Base-by-base conservation (phyloP, 768 basidiomycete genomes). In the Asterophora parasitica region DNA sequence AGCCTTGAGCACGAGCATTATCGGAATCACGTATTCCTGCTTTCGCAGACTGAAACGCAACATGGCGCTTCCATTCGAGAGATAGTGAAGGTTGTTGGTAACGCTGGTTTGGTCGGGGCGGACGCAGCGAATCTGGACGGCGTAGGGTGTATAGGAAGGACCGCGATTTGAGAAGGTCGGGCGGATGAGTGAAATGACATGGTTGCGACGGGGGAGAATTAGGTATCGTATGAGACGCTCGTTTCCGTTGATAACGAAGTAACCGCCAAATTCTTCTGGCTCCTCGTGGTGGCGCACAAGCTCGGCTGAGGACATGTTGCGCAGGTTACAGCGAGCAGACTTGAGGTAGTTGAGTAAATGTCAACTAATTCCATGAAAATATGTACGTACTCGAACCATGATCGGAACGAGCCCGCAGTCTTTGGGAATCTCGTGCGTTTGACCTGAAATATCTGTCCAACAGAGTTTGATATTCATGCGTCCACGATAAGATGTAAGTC, bases 221-320 rank as follows among this genome's bases (percentile, higher is more conserved):
- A 98, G 83, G 70, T 93, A 97, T 53, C 96, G 92, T 57, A 99
- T 94, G 53, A 99, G 81, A 70, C 93, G 92, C 70, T 99, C 96
- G 68, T 97, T 98, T 52, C 96, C 96, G 65, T 99, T 99, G 66
- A 99, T 83, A 62, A 99, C 81, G 63, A 99, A 99, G 69, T 99
- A 98, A 23, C 95, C 96, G 44, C 96, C 96, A 61, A 97, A 97
- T 66, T 98, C 96, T 69, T 96, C 92, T 1, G 96, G 85, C 60
- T 99, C 96, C 75, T 99, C 96, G 62, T 95, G 88, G 52, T 85
- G 85, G 47, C 74, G 71, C 47, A 98, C 92, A 37, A 99, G 83
- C 38, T 92, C 86, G 7, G 86, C 78, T 7, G 95, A 88, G 2
- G 92, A 81, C 66, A 96, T 76, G 28, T 77, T 77, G 37, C 84